phyloP scores from a whole-genome alignment of 495 filamentous ascomycete genomes.

The Tuber brumale region DNA sequence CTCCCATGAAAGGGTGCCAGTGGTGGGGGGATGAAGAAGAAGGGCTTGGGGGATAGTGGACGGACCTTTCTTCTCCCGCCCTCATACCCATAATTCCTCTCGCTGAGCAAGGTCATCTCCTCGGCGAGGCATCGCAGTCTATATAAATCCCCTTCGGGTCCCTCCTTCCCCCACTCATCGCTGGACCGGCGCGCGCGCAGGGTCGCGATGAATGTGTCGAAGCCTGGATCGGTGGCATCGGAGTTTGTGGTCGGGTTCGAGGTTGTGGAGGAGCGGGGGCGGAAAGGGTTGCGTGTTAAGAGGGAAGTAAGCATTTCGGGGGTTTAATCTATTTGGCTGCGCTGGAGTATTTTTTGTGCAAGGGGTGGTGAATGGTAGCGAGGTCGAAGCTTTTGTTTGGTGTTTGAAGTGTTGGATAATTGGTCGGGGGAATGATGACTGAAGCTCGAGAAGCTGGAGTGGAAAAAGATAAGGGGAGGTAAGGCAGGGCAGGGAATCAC shows the following conservation, averaged over 20 bases:
- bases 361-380: background rate
- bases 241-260: background rate
- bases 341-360: background rate
- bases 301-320: background rate
- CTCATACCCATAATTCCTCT: slow-evolving; percentile 25
- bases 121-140: slow-evolving; percentile 30
- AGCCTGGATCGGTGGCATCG: slow-evolving; percentile 26
- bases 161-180: slow-evolving; percentile 29
- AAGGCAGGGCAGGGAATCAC: background rate
- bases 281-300: slow-evolving; percentile 1
- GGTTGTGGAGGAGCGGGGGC: slow-evolving; percentile 1
- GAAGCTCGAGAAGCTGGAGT: background rate
- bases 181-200: slow-evolving; percentile 30
- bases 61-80: background rate
- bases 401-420: background rate
- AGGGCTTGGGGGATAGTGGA: background rate
- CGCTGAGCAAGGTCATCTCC: slow-evolving; percentile 31
- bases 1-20: too few species aligned
- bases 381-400: background rate
- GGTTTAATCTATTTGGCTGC: background rate
- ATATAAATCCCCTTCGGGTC: slow-evolving; percentile 31
- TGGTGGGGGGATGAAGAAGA: background rate
- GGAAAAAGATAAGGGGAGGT: background rate
- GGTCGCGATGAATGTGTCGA: slow-evolving; percentile 31
- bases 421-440: background rate